Base-by-base conservation (phyloP, 208 protist genomes). In the Phytomonas serpens region DNA sequence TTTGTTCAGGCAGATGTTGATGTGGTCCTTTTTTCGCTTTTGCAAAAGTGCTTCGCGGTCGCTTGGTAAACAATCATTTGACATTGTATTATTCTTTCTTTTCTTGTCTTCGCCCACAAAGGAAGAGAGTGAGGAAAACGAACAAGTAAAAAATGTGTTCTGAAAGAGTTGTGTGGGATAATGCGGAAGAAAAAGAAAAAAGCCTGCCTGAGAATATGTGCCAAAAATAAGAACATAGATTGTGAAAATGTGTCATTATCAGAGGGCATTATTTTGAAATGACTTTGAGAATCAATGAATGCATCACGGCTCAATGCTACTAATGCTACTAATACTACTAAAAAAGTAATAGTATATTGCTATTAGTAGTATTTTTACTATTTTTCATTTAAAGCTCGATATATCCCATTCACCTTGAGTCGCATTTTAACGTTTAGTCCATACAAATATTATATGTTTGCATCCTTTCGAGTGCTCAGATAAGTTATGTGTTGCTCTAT, bases 21-120 rank as follows among this genome's bases (percentile, higher is more conserved):
- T 95, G 83, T 97, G 93, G 70, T 94, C 93, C 75, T 93, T 89
- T 75, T 97, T 97, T 34, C 93, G 84, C 70, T 84, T 64, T 75
- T 83, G 74, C 51, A 97, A 85, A 19, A 69, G 79, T 0, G 85
- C 78, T 68, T 96, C 91, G 61, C 90, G 89, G 72, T 93, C 82
- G 3, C 38, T 57, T 32, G 36, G 34, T 6, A 29, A 23, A 69
- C 30, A 29, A 14, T 65, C 23, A 3, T 37, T 65, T n/a, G 30
- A 31, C 62, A 65, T 14, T 14, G 19, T 38, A 16, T 38, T 5
- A 65, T 32, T 10, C 23, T 10, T n/a, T 16, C 62, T 32, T 33
- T 19, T 23, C 10, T 3, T 1, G 29, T 31, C 23, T 37, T 51
- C 11, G 38, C 29, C 9, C 10, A 7, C 42, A 32, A 5, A 40